Evolutionary conservation across 2,329 filamentous ascomycete genomes (phyloP), one percentile per base, ranked within the genome.

Genomic region (Zymoseptoria ardabiliae): DNA sequence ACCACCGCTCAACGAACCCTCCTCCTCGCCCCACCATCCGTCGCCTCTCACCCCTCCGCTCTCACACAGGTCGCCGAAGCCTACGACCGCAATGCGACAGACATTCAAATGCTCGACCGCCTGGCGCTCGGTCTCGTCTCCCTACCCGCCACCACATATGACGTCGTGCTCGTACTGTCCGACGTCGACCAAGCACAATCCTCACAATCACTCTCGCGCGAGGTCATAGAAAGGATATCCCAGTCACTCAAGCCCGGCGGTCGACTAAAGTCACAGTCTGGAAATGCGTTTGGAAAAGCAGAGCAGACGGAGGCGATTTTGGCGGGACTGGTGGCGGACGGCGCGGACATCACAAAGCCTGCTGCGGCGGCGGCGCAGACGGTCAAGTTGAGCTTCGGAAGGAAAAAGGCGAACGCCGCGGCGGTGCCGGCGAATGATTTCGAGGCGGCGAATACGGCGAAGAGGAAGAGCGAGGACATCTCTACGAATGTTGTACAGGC

Each of bases 101-200:
- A 99, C 72, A 81, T 99, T 56, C 94, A 97, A 75, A 99, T 99
- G 94, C 88, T 99, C 62, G 94, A 99, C 77, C 90, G 94, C 55
- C 83, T 99, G 49, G 85, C 89, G 1, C 84, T 89, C 41, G 91
- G 91, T 62, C 81, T 96, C 45, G 90, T 94, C 59, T 79, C 85
- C 7, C 85, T 99, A 0, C 88, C 92, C 1, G 68, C 83, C 57
- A 78, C 84, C 54, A 89, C 89, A 57, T 99, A 99, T 79, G 90
- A 95, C 73, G 77, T 89, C 50, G 83, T 97, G 50, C 83, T 97
- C 53, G 82, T 99, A 57, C 85, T 97, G 63, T 88, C 89, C 64
- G 90, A 92, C 74, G 82, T 86, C 59, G 86, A 90, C 70, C 85
- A 86, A 65, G 80, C 85, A 53, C 76, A 81, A n/a, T 68, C 74